Percentiles rank a stretch among this genome's conserved stretches.
Conservation (phyloP, 2,329 filamentous ascomycete genomes). For the Ophiosphaerella korrae region DNA sequence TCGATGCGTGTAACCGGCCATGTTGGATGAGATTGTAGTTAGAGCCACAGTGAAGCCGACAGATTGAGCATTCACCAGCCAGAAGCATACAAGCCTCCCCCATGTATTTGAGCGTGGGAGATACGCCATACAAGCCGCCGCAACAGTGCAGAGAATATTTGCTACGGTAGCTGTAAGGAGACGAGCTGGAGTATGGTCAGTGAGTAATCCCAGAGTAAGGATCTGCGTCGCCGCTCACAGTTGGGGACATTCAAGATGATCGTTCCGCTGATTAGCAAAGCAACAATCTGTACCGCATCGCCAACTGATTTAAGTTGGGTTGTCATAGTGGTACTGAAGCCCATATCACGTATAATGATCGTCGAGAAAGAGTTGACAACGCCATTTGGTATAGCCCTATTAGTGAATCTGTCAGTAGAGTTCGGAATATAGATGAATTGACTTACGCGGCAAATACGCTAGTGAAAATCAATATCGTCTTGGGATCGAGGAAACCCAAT, state of each 20-base stretch:
- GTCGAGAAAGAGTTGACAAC: conserved; percentile 36
- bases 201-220: neutral
- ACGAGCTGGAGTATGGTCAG: neutral
- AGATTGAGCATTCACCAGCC: conserved; percentile 47
- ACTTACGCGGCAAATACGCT: conserved; percentile 24
- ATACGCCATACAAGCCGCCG: conserved; percentile 44
- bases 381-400: conserved; percentile 45
- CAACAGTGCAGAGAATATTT: conserved; percentile 40
- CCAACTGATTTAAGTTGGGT: conserved; percentile 25
- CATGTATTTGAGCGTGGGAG: conserved; percentile 43
- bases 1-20: conserved; percentile 47
- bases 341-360: conserved; percentile 35
- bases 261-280: conserved; percentile 28
- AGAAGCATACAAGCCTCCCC: conserved; percentile 45
- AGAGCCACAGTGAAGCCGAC: conserved; percentile 47
- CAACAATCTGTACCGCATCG: conserved; percentile 14
- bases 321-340: conserved; percentile 37
- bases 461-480: conserved; percentile 37
- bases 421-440: neutral
- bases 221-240: conserved; percentile 6
- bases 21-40: conserved; percentile 44
- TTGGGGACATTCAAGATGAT: conserved; percentile 43
- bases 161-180: conserved; percentile 26
- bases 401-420: neutral
- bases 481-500: conserved; percentile 53